phyloP scores from a whole-genome alignment of 495 filamentous ascomycete species.

The Mycothermus thermophilus region DNA sequence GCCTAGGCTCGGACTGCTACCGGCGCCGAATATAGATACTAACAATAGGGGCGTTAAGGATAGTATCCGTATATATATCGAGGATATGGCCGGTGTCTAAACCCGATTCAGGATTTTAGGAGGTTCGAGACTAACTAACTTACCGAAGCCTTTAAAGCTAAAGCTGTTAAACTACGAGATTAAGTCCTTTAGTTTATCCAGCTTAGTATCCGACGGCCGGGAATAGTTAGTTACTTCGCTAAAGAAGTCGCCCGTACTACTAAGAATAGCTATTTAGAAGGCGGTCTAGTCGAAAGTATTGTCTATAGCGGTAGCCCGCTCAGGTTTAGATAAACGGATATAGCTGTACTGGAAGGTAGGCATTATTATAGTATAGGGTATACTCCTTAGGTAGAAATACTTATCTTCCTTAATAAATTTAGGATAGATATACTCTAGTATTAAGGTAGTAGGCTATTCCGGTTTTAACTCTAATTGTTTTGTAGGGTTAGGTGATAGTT shows the following conservation, averaged over 20 bases:
- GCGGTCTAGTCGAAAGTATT: slow-evolving; percentile 42
- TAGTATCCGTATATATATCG: background rate
- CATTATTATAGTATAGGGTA: slow-evolving; percentile 26
- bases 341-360: slow-evolving; percentile 35
- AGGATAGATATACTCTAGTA: background rate
- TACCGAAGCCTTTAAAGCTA: slow-evolving; percentile 24
- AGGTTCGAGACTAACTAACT: slow-evolving; percentile 14
- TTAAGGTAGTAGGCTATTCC: background rate
- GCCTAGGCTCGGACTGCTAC: slow-evolving; percentile 1
- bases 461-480: background rate
- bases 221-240: slow-evolving; percentile 29
- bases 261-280: slow-evolving; percentile 42
- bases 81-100: slow-evolving; percentile 4
- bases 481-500: background rate
- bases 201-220: slow-evolving; percentile 21
- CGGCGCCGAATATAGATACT: slow-evolving; percentile 18
- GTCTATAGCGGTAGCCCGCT: slow-evolving; percentile 26
- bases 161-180: slow-evolving; percentile 30
- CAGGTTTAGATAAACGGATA: slow-evolving; percentile 31
- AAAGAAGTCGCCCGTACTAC: slow-evolving; percentile 33
- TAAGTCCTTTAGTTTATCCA: slow-evolving; percentile 28
- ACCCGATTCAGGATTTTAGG: background rate
- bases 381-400: slow-evolving; percentile 28
- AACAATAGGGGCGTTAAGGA: slow-evolving; percentile 3
- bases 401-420: slow-evolving; percentile 6